phyloP scores from a whole-genome alignment of 129 eudicot species.

The Tanacetum coccineum region DNA sequence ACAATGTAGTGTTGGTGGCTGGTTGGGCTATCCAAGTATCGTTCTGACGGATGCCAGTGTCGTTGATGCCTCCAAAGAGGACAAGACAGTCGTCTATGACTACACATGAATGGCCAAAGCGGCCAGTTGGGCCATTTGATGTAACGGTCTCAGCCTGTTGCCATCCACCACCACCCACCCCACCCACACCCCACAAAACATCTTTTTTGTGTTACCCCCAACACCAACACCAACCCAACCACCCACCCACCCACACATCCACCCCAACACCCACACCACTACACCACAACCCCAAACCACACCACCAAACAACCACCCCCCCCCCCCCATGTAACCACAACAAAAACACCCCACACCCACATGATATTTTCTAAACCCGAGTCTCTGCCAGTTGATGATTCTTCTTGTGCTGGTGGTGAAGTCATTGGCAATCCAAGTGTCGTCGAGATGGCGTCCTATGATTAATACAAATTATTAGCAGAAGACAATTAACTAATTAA shows the following conservation, averaged over 20 bases:
- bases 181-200: too few relatives aligned
- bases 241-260: too few relatives aligned
- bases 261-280: too few relatives aligned
- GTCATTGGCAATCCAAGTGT: conserved; percentile 79
- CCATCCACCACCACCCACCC: too few relatives aligned
- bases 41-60: conserved; percentile 80
- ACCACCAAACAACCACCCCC: too few relatives aligned
- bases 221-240: too few relatives aligned
- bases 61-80: conserved; percentile 95
- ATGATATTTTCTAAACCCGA: too few relatives aligned
- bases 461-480: background rate
- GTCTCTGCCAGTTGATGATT: conserved; percentile 61
- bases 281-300: too few relatives aligned
- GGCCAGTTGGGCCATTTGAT: conserved; percentile 74
- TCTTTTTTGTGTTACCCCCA: too few relatives aligned
- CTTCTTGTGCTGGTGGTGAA: conserved; percentile 33
- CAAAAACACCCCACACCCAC: too few relatives aligned
- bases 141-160: too few relatives aligned
- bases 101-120: conserved; percentile 92
- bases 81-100: conserved; percentile 56
- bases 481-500: background rate
- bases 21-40: conserved; percentile 81
- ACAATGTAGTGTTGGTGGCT: conserved; percentile 26
- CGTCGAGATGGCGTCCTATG: conserved; percentile 91
- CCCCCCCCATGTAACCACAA: too few relatives aligned